Evolutionary conservation across 192 early-diverging fungal species (phyloP).

Genomic region (Coemansia asiatica): DNA sequence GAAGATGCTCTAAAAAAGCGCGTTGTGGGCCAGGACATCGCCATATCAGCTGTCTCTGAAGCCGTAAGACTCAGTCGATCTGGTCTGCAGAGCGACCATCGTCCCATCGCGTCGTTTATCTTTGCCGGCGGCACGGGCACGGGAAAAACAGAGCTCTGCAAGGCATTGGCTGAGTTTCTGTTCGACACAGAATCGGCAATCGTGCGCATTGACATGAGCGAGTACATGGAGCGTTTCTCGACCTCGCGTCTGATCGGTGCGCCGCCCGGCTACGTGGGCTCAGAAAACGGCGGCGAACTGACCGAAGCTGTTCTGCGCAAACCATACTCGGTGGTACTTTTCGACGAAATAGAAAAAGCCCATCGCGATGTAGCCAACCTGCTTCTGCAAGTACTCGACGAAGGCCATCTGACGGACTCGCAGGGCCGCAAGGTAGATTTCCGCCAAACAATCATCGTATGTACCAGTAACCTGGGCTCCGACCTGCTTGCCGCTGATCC

Average conservation of each 20-base stretch:
- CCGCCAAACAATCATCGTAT: constrained; percentile 78
- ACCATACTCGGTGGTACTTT: constrained; percentile 72
- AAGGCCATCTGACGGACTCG: constrained; percentile 76
- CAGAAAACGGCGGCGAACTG: constrained; percentile 75
- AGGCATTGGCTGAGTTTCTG: constrained; percentile 72
- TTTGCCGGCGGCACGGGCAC: constrained; percentile 85
- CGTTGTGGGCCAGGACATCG: constrained; percentile 74
- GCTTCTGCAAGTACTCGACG: constrained; percentile 88
- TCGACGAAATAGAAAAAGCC: constrained; percentile 85
- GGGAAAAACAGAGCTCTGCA: constrained; percentile 79
- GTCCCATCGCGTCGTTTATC: constrained; percentile 76
- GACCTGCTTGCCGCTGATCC: constrained; percentile 61
- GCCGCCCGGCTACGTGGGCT: constrained; percentile 79
- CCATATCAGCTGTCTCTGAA: constrained; percentile 67
- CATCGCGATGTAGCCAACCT: constrained; percentile 88
- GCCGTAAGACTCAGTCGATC: constrained; percentile 77
- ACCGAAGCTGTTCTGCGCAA: constrained; percentile 79
- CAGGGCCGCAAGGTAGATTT: constrained; percentile 78
- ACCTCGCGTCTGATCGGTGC: constrained; percentile 75
- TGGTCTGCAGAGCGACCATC: constrained; percentile 68
- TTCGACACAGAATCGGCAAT: constrained; percentile 74
- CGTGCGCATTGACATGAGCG: constrained; percentile 78
- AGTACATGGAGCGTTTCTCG: constrained; percentile 73
- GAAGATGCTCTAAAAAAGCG: constrained; percentile 59
- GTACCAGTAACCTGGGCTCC: constrained; percentile 78